Base-by-base conservation (phyloP, 495 filamentous ascomycete genomes). In the Apodospora peruviana region DNA sequence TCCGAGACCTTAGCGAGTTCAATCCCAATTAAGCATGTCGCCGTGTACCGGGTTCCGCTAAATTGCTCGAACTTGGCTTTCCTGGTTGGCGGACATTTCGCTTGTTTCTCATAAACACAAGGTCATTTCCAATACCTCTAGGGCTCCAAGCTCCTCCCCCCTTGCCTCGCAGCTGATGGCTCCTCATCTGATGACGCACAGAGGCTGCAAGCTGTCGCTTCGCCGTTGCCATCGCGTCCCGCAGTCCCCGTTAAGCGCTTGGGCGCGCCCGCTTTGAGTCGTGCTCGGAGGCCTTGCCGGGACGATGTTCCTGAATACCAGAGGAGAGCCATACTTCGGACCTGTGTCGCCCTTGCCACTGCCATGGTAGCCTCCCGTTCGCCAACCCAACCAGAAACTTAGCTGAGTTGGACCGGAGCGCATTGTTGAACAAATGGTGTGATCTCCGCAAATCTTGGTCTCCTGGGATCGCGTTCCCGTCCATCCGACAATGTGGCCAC, bases 61-160 rank as follows among this genome's bases (percentile, higher is more conserved):
- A n/a, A 29, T 38, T 51, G 27, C 23, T 23, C 27, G 27, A n/a
- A 40, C 23, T 20, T 51, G 14, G 40, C 19, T 43, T 45, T 43
- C 61, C 61, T 44, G 61, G 61, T 62, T 53, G 51, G 57, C 57
- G 53, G 61, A 48, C 54, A 39, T 43, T 57, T 37, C 36, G n/a
- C 5, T 17, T 46, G 46, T 58, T 60, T 53, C 48, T 44, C 34
- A 49, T 54, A 48, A 35, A 56, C 56, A 56, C 32, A 18, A 17
- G 24, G 3, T 11, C n/a, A 22, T 1, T 16, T 40, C 24, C 20
- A 52, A 43, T 23, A 19, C 22, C 38, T 50, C 11, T 39, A 48
- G 47, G 53, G 50, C 43, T 49, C 43, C 45, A 23, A 43, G 51
- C 37, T 40, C 16, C 36, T 45, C 42, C 42, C 17, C 27, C 19